Base-by-base conservation (phyloP, 805 yeast species). In the Saturnispora serradocipensis region DNA sequence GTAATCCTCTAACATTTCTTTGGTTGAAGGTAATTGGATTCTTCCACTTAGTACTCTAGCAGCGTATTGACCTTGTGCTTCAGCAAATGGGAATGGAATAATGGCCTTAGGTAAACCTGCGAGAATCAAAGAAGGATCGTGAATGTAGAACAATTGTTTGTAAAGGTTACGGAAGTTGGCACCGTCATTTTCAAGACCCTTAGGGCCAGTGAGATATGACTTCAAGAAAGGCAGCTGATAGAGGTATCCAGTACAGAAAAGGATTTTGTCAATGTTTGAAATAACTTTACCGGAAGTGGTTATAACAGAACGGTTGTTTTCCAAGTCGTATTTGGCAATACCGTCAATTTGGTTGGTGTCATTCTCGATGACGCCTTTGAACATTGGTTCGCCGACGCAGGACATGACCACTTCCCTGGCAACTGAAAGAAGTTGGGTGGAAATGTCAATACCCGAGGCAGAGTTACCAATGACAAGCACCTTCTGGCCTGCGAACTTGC, bases 241-340 rank as follows among this genome's bases (percentile, higher is more conserved):
- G 45, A 79, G 69, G 64, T 85, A 87, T 1, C 95, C 95, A 0
- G 95, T 86, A 47, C 87, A 85, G 62, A 81, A 84, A 9, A 86
- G 68, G 9, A 87, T 68, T 22, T 61, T 60, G 55, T 86, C 90
- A 40, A 85, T 75, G 36, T 70, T 71, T 1, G 58, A 57, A 2
- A 82, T 53, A 10, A 58, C 63, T 3, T 64, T 56, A 2, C 84
- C 88, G 55, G 79, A 80, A 4, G 58, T 69, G 52, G 82, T 77
- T 11, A 64, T 59, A 2, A 81, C 73, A 0, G 70, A 59, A 45
- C 65, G 62, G 27, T 59, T 54, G 18, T 62, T 57, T 11, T 58
- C 57, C 30, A 56, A 59, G 40, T 65, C 62, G 46, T 61, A 66
- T 39, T 57, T 56, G 10, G 44, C 56, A 28, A 67, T 56, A 25